Evolutionary conservation across 192 early-diverging fungal species (phyloP).

Genomic region (Rhizophlyctis rosea): DNA sequence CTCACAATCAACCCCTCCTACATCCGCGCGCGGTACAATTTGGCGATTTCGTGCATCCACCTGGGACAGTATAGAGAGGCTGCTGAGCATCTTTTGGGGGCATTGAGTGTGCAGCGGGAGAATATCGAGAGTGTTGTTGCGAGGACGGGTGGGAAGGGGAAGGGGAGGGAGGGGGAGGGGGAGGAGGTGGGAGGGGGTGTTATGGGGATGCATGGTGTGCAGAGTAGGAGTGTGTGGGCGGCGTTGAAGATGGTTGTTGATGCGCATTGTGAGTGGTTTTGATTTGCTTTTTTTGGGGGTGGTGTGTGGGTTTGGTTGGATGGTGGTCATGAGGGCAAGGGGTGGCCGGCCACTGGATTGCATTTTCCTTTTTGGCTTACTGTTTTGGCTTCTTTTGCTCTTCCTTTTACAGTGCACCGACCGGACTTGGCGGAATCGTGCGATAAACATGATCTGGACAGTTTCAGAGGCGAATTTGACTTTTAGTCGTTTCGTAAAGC

Average conservation of each 20-base stretch:
- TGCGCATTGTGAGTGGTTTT: conserved; percentile 39
- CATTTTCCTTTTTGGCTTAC: neutral
- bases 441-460: conserved; percentile 71
- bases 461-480: conserved; percentile 82
- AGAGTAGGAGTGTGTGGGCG: conserved; percentile 73
- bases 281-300: neutral
- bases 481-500: no score
- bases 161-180: conserved; percentile 28
- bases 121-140: conserved; percentile 23
- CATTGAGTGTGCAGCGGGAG: conserved; percentile 75
- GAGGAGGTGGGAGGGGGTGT: conserved; percentile 31
- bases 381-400: conserved; percentile 29
- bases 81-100: conserved; percentile 87
- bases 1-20: conserved; percentile 92
- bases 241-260: conserved; percentile 68
- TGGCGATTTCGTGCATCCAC: conserved; percentile 89
- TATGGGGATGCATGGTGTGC: conserved; percentile 33
- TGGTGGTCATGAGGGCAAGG: neutral
- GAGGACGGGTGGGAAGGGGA: conserved; percentile 44
- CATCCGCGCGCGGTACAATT: conserved; percentile 94
- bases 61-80: conserved; percentile 85
- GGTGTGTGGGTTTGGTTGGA: neutral
- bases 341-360: neutral
- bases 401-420: conserved; percentile 71
- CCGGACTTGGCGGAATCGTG: conserved; percentile 80